phyloP scores from a whole-genome alignment of 2,329 filamentous ascomycete species.

The Sclerotinia minor region DNA sequence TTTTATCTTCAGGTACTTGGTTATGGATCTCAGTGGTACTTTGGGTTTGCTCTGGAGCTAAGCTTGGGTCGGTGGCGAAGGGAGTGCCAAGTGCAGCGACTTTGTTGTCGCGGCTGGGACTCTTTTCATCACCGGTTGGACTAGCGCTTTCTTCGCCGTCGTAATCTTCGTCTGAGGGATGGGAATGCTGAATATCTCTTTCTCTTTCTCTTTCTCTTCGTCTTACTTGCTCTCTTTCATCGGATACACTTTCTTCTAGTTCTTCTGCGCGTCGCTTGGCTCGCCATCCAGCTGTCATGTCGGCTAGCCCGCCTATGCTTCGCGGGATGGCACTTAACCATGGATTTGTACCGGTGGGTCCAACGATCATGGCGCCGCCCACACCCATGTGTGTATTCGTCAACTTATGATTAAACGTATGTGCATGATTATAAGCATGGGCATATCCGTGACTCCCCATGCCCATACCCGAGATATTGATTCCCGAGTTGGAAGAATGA shows the following conservation, averaged over 20 bases:
- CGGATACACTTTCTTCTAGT: conserved; percentile 30
- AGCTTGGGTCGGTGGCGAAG: neutral
- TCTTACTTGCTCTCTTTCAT: neutral
- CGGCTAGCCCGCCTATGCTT: conserved; percentile 32
- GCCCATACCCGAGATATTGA: conserved; percentile 28
- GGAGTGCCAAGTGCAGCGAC: too few species aligned
- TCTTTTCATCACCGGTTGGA: conserved; percentile 29
- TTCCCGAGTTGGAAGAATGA: conserved; percentile 32
- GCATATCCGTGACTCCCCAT: neutral
- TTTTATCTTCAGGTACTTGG: neutral
- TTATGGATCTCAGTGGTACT: neutral
- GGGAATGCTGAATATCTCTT: neutral
- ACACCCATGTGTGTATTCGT: conserved; percentile 1
- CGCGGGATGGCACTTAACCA: conserved; percentile 50
- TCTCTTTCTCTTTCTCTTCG: neutral
- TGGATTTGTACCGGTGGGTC: conserved; percentile 41
- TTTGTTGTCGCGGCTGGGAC: neutral
- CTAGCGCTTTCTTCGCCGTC: conserved; percentile 36
- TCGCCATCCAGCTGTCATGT: conserved; percentile 27
- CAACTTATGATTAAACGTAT: conserved; percentile 13
- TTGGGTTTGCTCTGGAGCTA: neutral
- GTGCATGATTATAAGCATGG: neutral
- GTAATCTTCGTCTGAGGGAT: conserved; percentile 35
- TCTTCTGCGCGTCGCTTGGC: conserved; percentile 34
- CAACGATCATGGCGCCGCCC: neutral